Evolutionary conservation across 2,329 filamentous ascomycete genomes (phyloP), one percentile per base, ranked within the genome.

Genomic region (Botrytis sinoallii): DNA sequence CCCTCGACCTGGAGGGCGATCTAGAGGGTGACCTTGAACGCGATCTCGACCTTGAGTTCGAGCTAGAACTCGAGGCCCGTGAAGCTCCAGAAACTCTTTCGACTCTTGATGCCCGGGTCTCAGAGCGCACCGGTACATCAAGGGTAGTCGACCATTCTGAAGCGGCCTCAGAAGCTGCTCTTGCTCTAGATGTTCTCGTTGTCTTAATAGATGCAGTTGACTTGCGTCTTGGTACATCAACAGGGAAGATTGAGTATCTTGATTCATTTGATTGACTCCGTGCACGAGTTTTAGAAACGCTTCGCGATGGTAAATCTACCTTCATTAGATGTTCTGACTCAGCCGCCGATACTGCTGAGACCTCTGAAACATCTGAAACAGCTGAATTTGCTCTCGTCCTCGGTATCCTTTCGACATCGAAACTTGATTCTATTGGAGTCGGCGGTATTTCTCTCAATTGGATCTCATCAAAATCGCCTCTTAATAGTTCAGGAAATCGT

Each of bases 401-500:
- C 38, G 52, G 29, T 60, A 68, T 46, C 6, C 42, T 57, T 35
- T 72, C 63, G 48, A 40, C 48, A 29, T 72, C 70, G 18, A 72
- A 72, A 10, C 16, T 68, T 22, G 70, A 59, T 40, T 60, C 40
- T 18, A 55, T 72, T 7, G 70, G 70, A 18, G 70, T 72, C 29
- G 70, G 70, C 9, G 70, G 70, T 59, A 72, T 72, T 18, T 67
- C 63, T 44, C 70, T 66, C 29, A 68, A n/a, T 40, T 68, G 63
- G 22, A 72, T 68, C 10, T 60, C 52, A 48, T 72, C 48, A 44
- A 68, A 72, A 12, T 68, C 40, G 38, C 63, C 32, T 68, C 70
- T 57, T 4, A 72, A 29, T 2, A 68, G 22, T 35, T 68, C 70
- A 22, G 70, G 52, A 46, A 72, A 68, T 40, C 25, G 52, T 60